A percentile compares a stretch with the other conserved stretches of the same genome.
Conservation (phyloP, 2,329 filamentous ascomycete species). For the Colletotrichum spinosum region DNA sequence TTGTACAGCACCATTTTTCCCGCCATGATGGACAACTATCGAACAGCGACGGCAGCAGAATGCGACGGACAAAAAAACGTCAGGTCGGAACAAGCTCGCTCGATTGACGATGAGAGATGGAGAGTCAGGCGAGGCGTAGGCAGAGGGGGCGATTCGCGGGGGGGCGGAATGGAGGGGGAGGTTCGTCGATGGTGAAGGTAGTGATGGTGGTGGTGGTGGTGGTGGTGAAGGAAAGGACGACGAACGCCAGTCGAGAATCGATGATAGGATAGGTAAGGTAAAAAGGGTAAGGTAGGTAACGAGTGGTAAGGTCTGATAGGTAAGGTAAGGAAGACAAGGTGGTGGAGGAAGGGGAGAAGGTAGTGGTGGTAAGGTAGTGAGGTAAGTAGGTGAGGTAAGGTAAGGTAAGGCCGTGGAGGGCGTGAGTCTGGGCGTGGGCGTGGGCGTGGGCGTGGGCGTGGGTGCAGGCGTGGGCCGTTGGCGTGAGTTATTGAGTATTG, state of each 20-base stretch:
- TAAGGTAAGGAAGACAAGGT: slow-evolving; percentile 13
- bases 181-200: slow-evolving; percentile 38
- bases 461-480: too few relatives aligned
- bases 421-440: too few relatives aligned
- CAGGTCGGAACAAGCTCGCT: slow-evolving; percentile 18
- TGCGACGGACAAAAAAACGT: slow-evolving; percentile 15
- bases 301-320: neutral
- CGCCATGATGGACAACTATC: slow-evolving; percentile 70
- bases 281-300: slow-evolving; percentile 25
- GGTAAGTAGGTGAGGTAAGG: neutral
- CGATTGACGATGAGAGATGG: slow-evolving; percentile 28
- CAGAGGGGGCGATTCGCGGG: slow-evolving; percentile 32
- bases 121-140: slow-evolving; percentile 19
- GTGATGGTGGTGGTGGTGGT: slow-evolving; percentile 37
- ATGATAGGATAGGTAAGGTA: slow-evolving; percentile 33
- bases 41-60: slow-evolving; percentile 37
- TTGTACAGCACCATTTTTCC: slow-evolving; percentile 97
- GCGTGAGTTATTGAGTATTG: too few relatives aligned
- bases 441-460: too few relatives aligned
- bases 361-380: slow-evolving; percentile 8
- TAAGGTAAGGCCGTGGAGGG: neutral
- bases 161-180: slow-evolving; percentile 34
- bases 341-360: slow-evolving; percentile 1
- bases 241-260: slow-evolving; percentile 27
- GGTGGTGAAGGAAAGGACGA: slow-evolving; percentile 39